Conservation (phyloP, 257 asterid genomes). For the Nicotiana paniculata region DNA sequence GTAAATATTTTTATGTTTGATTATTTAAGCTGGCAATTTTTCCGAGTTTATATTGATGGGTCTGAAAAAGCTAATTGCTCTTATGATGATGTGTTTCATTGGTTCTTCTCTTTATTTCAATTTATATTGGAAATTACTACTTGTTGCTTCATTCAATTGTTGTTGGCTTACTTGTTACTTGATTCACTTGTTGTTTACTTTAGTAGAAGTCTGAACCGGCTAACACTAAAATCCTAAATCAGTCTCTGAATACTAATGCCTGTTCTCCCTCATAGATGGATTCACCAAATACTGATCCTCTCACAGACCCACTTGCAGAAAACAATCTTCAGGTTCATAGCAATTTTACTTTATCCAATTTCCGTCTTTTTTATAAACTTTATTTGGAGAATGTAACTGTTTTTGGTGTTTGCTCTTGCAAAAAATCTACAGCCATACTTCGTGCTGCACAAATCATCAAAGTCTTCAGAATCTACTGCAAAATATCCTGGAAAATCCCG, state of each 20-base stretch:
- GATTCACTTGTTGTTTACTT: not conserved
- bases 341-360: not conserved
- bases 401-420: not conserved
- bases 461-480: constrained; percentile 15
- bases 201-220: not conserved
- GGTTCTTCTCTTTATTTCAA: not conserved
- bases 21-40: no score
- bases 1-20: no score
- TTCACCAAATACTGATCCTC: not conserved
- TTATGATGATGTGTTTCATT: not conserved
- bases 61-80: not conserved
- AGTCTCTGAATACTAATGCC: not conserved
- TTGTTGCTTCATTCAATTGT: not conserved
- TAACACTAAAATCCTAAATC: not conserved
- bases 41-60: no score
- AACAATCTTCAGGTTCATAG: constrained; percentile 38
- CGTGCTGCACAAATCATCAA: constrained; percentile 68
- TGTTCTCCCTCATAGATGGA: not conserved
- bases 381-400: not conserved
- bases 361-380: not conserved
- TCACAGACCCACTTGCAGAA: constrained; percentile 9
- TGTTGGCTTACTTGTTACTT: not conserved
- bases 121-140: not conserved
- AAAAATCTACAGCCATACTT: constrained; percentile 55
- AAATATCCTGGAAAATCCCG: constrained; percentile 41